Base-by-base conservation (phyloP, 139 green algal genomes). In the Coccomyxa sp. region DNA sequence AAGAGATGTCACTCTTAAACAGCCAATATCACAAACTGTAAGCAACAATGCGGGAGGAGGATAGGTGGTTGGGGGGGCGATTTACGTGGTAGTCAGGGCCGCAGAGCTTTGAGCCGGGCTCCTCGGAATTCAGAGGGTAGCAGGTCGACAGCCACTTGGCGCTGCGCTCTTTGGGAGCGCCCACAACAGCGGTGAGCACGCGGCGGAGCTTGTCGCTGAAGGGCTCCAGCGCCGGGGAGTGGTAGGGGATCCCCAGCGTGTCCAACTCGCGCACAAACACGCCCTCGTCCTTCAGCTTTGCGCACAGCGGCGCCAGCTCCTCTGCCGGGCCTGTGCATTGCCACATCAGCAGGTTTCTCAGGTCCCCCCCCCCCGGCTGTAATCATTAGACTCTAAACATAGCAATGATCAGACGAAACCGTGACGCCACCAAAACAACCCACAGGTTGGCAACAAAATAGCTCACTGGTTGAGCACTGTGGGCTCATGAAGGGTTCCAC, bases 171-270 rank as follows among this genome's bases (percentile, higher is more conserved):
- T 74, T 58, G 10, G 77, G 77, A 0, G 67, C 13, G 17, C 51
- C 51, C 21, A 81, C 58, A 51, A 81, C 51, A 51, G 57, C 25
- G 51, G 13, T 68, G 51, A 81, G 57, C 71, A 77, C 71, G 25
- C 27, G 27, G 51, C 57, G 21, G 17, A 81, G 77, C 51, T 68
- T 25, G 13, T 31, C 25, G 51, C 30, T 25, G 51, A 81, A 58
- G 51, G 51, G 77, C 51, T 81, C 51, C 12, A 81, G 77, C 51
- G 25, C 77, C 28, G 77, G 77, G 51, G 77, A 81, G 77, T 81
- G 77, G 77, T 81, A 81, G 51, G 77, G 18, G 15, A 81, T 58
- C 16, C 77, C 77, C 7, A 60, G 30, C 9, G 77, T 81, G 51
- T 81, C 57, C 21, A 81, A 51, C 23, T 51, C 77, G n/a, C 77